phyloP scores from a whole-genome alignment of 331 rosid species.

The Dryas integrifolia region DNA sequence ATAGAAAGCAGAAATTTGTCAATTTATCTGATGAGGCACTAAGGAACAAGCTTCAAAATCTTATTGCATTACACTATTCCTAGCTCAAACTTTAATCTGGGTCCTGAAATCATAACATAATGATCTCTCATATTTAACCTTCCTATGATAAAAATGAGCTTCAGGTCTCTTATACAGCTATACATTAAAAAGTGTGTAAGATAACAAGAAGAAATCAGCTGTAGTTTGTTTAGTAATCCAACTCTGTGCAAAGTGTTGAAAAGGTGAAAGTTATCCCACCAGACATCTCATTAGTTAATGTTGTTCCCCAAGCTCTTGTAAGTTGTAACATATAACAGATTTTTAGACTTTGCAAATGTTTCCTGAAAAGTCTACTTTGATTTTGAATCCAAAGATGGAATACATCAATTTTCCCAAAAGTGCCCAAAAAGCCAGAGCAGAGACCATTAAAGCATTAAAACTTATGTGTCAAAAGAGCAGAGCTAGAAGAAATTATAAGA shows the following conservation, averaged over 20 bases:
- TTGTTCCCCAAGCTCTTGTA: not conserved
- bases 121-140: not conserved
- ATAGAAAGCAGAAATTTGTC: slow-evolving; percentile 9
- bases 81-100: slow-evolving; percentile 9
- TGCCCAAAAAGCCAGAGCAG: not conserved
- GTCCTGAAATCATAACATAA: slow-evolving; percentile 3
- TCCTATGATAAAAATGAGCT: not conserved
- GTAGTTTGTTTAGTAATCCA: not conserved
- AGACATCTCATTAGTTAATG: not conserved
- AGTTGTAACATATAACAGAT: not conserved
- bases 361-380: not conserved
- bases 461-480: not conserved
- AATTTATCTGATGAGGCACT: slow-evolving; percentile 15
- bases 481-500: not conserved
- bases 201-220: not conserved
- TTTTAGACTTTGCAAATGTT: not conserved
- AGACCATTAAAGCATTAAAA: not conserved
- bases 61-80: slow-evolving; percentile 4
- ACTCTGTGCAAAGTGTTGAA: not conserved
- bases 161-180: not conserved
- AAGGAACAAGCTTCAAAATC: slow-evolving; percentile 5
- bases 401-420: not conserved
- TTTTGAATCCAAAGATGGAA: not conserved
- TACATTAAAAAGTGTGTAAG: not conserved
- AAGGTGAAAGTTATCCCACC: not conserved